Conservation (phyloP, 192 early-diverging fungal genomes). For the Coemansia sp. region DNA sequence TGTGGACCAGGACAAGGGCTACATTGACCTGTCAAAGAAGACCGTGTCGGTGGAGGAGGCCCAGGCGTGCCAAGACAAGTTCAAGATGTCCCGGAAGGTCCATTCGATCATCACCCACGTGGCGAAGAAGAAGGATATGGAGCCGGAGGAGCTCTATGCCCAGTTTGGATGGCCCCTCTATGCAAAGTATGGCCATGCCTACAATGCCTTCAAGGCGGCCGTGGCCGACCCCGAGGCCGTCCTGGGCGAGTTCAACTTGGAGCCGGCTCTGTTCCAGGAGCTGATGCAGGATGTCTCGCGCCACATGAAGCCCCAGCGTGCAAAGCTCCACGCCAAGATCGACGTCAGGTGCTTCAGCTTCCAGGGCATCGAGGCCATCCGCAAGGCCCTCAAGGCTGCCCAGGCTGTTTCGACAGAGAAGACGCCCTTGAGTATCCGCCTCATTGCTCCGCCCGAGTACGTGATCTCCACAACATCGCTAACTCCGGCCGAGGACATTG, state of each 20-base stretch:
- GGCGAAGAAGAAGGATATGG: slow-evolving; percentile 75
- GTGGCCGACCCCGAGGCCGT: slow-evolving; percentile 80
- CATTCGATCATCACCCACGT: slow-evolving; percentile 52
- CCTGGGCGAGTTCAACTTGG: slow-evolving; percentile 73
- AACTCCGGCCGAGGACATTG: slow-evolving; percentile 80
- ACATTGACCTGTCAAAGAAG: slow-evolving; percentile 98
- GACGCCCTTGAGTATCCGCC: slow-evolving; percentile 76
- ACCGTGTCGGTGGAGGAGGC: slow-evolving; percentile 85
- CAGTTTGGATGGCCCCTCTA: slow-evolving; percentile 93
- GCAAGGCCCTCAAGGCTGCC: slow-evolving; percentile 78
- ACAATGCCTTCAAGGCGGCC: slow-evolving; percentile 93
- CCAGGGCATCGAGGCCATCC: slow-evolving; percentile 95
- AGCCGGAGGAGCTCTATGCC: slow-evolving; percentile 79
- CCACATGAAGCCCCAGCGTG: slow-evolving; percentile 89
- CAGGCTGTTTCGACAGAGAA: slow-evolving; percentile 73
- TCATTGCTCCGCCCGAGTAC: slow-evolving; percentile 92
- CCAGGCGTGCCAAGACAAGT: slow-evolving; percentile 85
- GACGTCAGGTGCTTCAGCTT: slow-evolving; percentile 90
- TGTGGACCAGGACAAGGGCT: slow-evolving; percentile 97
- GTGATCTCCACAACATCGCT: slow-evolving; percentile 81
- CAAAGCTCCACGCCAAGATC: slow-evolving; percentile 95
- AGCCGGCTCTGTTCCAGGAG: slow-evolving; percentile 59
- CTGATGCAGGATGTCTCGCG: slow-evolving; percentile 79
- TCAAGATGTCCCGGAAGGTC: slow-evolving; percentile 83
- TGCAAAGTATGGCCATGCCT: slow-evolving; percentile 92